phyloP scores from a whole-genome alignment of 1,284 basidiomycete genomes.

The Apiotrichum veenhuisii region DNA sequence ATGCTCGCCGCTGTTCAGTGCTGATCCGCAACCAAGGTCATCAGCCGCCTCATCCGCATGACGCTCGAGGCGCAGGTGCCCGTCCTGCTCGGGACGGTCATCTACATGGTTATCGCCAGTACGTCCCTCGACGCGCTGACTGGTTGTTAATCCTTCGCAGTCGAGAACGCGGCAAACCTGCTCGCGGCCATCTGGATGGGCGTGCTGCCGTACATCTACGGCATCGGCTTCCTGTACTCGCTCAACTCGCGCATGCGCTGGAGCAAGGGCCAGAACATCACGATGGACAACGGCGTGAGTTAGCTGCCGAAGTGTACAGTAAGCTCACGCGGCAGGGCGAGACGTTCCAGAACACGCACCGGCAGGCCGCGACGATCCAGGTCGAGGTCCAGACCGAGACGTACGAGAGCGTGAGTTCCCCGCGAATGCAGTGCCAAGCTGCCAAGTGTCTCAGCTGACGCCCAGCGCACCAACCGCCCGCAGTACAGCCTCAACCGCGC shows the following conservation, averaged over 20 bases:
- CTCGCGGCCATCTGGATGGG: constrained; percentile 28
- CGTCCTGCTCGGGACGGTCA: constrained; percentile 27
- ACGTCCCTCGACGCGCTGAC: not conserved
- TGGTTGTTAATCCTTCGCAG: constrained; percentile 5
- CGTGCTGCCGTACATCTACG: constrained; percentile 31
- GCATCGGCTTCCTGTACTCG: constrained; percentile 30
- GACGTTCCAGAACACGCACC: not conserved
- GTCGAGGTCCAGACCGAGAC: constrained; percentile 22
- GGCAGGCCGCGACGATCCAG: constrained; percentile 10
- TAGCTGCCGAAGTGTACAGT: not conserved
- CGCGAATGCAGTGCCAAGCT: no score
- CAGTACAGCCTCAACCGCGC: not conserved
- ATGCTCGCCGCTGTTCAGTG: no score
- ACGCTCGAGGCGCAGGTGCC: constrained; percentile 37
- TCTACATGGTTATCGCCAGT: constrained; percentile 29
- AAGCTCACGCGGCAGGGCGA: not conserved
- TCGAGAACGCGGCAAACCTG: constrained; percentile 20
- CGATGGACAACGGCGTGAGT: constrained; percentile 1
- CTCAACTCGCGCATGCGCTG: constrained; percentile 26
- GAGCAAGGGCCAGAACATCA: not conserved
- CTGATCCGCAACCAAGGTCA: constrained; percentile 10
- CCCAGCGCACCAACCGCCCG: not conserved
- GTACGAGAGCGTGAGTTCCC: constrained; percentile 8
- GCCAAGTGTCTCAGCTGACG: no score
- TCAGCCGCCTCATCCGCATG: constrained; percentile 29